These are phyloP conservation scores for Fusarium acutatum DNA, from an alignment of 2,329 filamentous ascomycete genomes.

Conservation along the genomic window DNA sequence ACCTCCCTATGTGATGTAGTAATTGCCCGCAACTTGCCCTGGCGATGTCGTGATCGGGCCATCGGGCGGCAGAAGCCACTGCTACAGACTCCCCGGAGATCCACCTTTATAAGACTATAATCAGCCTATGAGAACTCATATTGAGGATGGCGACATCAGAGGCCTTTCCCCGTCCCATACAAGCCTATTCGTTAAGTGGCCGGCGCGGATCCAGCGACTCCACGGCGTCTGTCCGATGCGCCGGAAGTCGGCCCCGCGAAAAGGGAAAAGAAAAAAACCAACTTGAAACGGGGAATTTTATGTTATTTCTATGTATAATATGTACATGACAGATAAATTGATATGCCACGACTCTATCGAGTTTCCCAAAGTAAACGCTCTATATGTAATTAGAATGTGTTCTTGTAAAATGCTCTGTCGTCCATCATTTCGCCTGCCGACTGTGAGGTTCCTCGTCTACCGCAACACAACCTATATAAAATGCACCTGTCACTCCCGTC, in stretches of 20 bases:
- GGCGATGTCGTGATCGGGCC: constrained; percentile 33
- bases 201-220: constrained; percentile 9
- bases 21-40: constrained; percentile 15
- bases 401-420: neutral
- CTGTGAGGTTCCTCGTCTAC: neutral
- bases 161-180: constrained; percentile 6
- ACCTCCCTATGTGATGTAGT: neutral
- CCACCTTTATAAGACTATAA: neutral
- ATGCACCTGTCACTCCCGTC: constrained; percentile 16
- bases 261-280: neutral
- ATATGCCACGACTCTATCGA: neutral
- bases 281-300: neutral
- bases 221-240: constrained; percentile 9
- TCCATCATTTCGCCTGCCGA: constrained; percentile 1
- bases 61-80: constrained; percentile 29
- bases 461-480: constrained; percentile 1
- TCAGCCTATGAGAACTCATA: constrained; percentile 22
- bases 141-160: constrained; percentile 35
- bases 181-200: constrained; percentile 23
- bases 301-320: neutral
- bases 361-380: neutral
- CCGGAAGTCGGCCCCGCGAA: constrained; percentile 39
- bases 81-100: constrained; percentile 19
- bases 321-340: neutral
- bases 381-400: constrained; percentile 19